Conservation (phyloP, 805 yeast species). For the Candida pseudoglaebosa region DNA sequence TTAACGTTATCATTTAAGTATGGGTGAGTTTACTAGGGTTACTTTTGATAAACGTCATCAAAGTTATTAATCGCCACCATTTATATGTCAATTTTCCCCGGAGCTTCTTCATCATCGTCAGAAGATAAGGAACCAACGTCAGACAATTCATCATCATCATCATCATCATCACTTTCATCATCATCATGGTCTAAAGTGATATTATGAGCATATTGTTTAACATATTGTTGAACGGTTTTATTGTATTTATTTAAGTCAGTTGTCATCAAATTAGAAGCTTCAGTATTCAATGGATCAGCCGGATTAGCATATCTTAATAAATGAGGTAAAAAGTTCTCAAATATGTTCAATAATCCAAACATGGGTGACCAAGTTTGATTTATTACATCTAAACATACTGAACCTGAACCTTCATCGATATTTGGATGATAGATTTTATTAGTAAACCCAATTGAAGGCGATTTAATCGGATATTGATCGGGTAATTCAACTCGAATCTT, state of each 20-base stretch:
- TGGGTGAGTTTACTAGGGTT: no score
- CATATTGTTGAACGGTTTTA: slow-evolving; percentile 68
- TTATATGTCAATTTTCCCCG: slow-evolving; percentile 30
- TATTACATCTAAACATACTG: slow-evolving; percentile 93
- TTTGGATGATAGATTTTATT: slow-evolving; percentile 94
- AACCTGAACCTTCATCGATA: slow-evolving; percentile 85
- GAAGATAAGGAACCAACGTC: slow-evolving; percentile 48
- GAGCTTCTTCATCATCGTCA: slow-evolving; percentile 36
- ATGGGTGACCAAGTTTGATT: slow-evolving; percentile 98
- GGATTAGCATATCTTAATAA: slow-evolving; percentile 89
- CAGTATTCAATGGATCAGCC: slow-evolving; percentile 87
- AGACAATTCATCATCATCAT: slow-evolving; percentile 40
- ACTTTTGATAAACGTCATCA: background rate
- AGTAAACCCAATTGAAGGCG: slow-evolving; percentile 92
- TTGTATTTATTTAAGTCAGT: slow-evolving; percentile 65
- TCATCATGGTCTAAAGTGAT: slow-evolving; percentile 39
- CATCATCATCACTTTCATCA: slow-evolving; percentile 29
- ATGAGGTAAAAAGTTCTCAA: slow-evolving; percentile 92
- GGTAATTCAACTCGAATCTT: slow-evolving; percentile 89
- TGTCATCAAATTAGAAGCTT: slow-evolving; percentile 77
- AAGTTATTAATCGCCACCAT: background rate
- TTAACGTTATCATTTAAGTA: no score
- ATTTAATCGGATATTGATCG: slow-evolving; percentile 90
- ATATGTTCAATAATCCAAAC: slow-evolving; percentile 87
- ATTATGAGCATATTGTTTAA: slow-evolving; percentile 54